These are phyloP conservation scores for Yarrowia divulgata DNA, from an alignment of 805 yeast species.

Conservation along the genomic window DNA sequence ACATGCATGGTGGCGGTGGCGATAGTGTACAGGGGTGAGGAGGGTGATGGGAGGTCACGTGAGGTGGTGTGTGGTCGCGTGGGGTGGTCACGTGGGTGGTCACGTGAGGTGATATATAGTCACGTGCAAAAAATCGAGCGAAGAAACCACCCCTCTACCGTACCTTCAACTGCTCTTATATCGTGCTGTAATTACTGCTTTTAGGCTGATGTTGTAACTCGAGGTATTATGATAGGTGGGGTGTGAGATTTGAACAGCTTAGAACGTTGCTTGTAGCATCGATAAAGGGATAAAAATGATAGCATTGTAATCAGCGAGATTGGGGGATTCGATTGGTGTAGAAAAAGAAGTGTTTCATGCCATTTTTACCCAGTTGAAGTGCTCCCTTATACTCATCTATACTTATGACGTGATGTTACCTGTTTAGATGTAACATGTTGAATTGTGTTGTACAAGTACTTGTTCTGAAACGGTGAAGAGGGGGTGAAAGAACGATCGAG, in stretches of 20 bases:
- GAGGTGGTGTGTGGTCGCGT: not conserved
- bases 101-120: no score
- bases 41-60: slow-evolving; percentile 1
- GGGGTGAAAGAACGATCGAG: no score
- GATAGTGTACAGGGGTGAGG: not conserved
- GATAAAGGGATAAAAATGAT: not conserved
- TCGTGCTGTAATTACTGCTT: not conserved
- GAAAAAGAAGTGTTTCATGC: not conserved
- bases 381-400: not conserved
- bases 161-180: no score
- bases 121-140: no score
- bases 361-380: no score
- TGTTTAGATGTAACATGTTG: not conserved
- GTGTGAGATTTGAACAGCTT: no score
- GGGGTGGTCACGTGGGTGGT: no score
- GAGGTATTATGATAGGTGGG: not conserved
- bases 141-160: no score
- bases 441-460: not conserved
- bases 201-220: not conserved
- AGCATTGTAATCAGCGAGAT: not conserved
- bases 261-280: no score
- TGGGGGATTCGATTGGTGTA: not conserved
- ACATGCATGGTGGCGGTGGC: slow-evolving; percentile 34
- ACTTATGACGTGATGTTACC: not conserved
- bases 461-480: no score